Evolutionary conservation across 140 eudicot genomes (phyloP).

Genomic region (Stevia rebaudiana): DNA sequence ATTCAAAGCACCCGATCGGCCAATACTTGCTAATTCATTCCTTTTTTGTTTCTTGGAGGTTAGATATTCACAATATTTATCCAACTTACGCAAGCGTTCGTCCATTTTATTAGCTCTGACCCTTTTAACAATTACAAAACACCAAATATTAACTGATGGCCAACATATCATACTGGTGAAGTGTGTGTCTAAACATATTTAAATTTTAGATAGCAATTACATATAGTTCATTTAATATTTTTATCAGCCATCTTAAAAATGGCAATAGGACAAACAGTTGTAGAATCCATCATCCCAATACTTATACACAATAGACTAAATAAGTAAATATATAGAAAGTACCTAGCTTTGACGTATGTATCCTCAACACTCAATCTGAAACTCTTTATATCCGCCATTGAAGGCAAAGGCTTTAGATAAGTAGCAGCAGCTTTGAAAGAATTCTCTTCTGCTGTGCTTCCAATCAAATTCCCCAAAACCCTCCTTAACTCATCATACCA

Average conservation of each 20-base stretch:
- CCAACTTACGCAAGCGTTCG: conserved; percentile 53
- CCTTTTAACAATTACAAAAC: conserved; percentile 35
- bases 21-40: conserved; percentile 43
- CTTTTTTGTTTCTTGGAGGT: conserved; percentile 59
- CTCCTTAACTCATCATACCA: conserved; percentile 56
- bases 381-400: conserved; percentile 50
- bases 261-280: not conserved
- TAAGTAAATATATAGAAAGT: conserved; percentile 12
- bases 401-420: conserved; percentile 42
- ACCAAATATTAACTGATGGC: conserved; percentile 13
- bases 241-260: not conserved
- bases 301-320: conserved; percentile 1
- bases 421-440: conserved; percentile 38
- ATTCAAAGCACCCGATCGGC: conserved; percentile 55
- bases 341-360: conserved; percentile 61
- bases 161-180: conserved; percentile 11
- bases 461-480: conserved; percentile 43
- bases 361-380: conserved; percentile 48
- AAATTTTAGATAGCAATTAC: conserved; percentile 1
- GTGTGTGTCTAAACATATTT: not conserved
- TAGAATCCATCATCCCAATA: not conserved
- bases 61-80: conserved; percentile 41
- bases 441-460: conserved; percentile 45
- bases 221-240: not conserved
- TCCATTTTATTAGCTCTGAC: conserved; percentile 59